Evolutionary conservation across 2,329 filamentous ascomycete species (phyloP), one percentile per base, ranked within the genome.

Genomic region (Xylaria sp.): DNA sequence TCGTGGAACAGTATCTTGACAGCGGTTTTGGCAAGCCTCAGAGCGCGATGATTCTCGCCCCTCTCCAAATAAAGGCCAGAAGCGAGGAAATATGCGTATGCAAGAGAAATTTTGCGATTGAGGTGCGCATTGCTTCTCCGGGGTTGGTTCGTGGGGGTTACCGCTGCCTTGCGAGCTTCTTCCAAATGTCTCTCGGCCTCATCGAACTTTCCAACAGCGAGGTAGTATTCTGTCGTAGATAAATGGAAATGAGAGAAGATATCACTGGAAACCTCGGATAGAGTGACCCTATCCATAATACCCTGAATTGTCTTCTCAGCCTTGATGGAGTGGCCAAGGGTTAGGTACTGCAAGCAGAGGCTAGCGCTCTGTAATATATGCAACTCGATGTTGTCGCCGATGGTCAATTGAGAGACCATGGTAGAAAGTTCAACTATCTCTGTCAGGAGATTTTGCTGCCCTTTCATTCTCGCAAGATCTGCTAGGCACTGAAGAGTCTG

Each of bases 191-290:
- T 74, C 58, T 76, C 77, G 54, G 85, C 89, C 75, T 90, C 87
- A 9, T 87, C 82, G 15, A 85, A 77, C 51, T 87, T 86, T 9
- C 89, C 90, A 11, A 88, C 83, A 1, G 85, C 84, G 17, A 93
- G 79, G 27, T 89, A 81, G 73, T 93, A 92, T 73, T 96, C 91
- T 0, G 90, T 88, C 63, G 88, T 87, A 0, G 87, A 86, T 6
- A 97, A 77, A 66, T 93, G 85, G 73, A 90, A 90, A 15, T 76
- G 75, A 9, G 80, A 80, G 19, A 80, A 66, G 5, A 79, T 74
- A 17, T 81, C 78, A 11, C 73, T 73, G 2, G 79, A 75, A 70
- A n/a, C 77, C 72, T n/a, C 77, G 71, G 53, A 68, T 8, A 79
- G 65, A 17, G 82, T 66, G 52, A 83, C 75, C 64, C 87, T 83